Base-by-base conservation (phyloP, 2,329 filamentous ascomycete genomes). In the Chaetomium globosum region DNA sequence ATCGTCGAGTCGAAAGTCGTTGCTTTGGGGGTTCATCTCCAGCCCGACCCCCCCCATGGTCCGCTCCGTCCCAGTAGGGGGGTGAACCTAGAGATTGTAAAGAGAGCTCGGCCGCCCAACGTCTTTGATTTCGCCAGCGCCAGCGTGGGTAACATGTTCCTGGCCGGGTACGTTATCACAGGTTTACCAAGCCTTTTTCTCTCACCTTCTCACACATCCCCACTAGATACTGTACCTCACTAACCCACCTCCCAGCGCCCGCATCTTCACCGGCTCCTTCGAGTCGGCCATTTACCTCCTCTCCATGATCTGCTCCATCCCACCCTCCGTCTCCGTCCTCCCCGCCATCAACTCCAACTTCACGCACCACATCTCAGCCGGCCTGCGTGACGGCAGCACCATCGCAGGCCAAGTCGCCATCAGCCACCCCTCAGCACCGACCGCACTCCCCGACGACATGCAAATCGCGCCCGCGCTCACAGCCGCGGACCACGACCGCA, bases 271-370 rank as follows among this genome's bases (percentile, higher is more conserved):
- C 0, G 94, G 94, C 36, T 94, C 90, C 65, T 94, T 98, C 70
- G 95, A 98, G 76, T 91, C 90, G 7, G 92, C 92, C 51, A 95
- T 98, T 68, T 97, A 97, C 74, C 85, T 98, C 2, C 84, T 98
- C 4, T 90, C 90, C 59, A 90, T 89, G 71, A 91, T 97, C 69
- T 96, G 93, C 73, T 87, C 87, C n/a, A 90, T 98, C 0, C 90
- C 92, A 0, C 83, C 86, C 12, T 83, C 87, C 59, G 87, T 95
- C 6, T 84, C 87, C 0, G 92, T 97, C 0, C 86, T 98, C 19
- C 95, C 94, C 0, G 92, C 91, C 4, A 91, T 98, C 71, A 96
- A 97, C 80, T 93, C 90, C 68, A 98, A 97, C 76, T 97, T 97
- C 80, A 92, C 92, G 0, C 91, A 96, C 73, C 94, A 98, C 77